Base-by-base conservation (phyloP, 805 yeast species). In the Lipomyces yamanashiensis region DNA sequence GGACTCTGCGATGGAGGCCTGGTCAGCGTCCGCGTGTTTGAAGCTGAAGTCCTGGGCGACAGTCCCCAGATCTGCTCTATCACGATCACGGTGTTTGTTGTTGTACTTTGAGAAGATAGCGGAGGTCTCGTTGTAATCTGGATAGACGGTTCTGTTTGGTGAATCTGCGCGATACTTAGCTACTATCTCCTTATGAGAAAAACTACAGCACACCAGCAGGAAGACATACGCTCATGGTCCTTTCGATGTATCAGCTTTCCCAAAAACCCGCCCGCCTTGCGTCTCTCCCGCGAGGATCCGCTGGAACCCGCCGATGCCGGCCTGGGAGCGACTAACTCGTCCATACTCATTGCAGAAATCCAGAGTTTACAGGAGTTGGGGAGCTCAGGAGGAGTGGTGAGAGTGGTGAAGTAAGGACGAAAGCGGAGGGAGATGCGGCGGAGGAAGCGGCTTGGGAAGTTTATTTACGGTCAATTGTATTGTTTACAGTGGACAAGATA, bases 161-260 rank as follows among this genome's bases (percentile, higher is more conserved):
- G 5, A 28, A 28, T 28, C 28, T 28, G 28, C 28, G 5, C 5
- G 5, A 28, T 28, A 13, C 57, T 53, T 39, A 15, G 28, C 13
- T 12, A 53, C 23, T 8, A 28, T 36, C 41, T 19, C 23, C 12
- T 23, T n/a, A 7, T 7, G n/a, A 13, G 23, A 9, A 4, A 37
- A 7, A 52, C 12, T 7, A 1, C 36, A 39, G 43, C 36, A 12
- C 39, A 23, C 21, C 54, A 33, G 21, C 28, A 23, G 50, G 1
- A 36, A 34, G 17, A n/a, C 55, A 17, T 39, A 49, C 61, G 41
- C n/a, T 49, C 61, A 36, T 58, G 52, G 34, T 63, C 63, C 28
- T 47, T 37, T 33, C 64, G 60, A 28, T 59, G 56, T 7, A 54
- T 50, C n/a, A 63, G 50, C 47, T 60, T 60, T 34, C 55, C 64